Evolutionary conservation across 768 basidiomycete species (phyloP).

Genomic region (Boletus fagicola): DNA sequence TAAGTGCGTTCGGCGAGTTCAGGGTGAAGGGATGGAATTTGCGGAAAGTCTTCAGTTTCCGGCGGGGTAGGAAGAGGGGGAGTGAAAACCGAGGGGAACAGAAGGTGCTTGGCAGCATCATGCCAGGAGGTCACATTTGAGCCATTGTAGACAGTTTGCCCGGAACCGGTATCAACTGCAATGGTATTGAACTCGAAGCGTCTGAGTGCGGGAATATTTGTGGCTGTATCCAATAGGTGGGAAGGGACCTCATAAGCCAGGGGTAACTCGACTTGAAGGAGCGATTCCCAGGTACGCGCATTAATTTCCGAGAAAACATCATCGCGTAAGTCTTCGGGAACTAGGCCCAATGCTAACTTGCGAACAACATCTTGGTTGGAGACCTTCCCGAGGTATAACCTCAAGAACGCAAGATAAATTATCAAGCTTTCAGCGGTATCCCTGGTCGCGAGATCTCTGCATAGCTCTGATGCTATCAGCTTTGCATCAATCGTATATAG

Average conservation of each 20-base stretch:
- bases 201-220: constrained; percentile 41
- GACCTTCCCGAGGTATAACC: constrained; percentile 73
- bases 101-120: constrained; percentile 80
- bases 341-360: constrained; percentile 47
- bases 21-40: constrained; percentile 75
- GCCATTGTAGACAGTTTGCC: constrained; percentile 58
- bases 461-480: constrained; percentile 40
- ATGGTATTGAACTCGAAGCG: constrained; percentile 74
- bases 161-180: constrained; percentile 57
- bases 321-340: constrained; percentile 47
- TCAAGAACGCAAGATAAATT: constrained; percentile 77
- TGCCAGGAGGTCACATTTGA: constrained; percentile 72
- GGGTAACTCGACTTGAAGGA: constrained; percentile 55
- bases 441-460: constrained; percentile 31
- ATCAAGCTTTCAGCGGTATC: constrained; percentile 55
- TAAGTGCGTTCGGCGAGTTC: constrained; percentile 87
- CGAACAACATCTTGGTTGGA: constrained; percentile 53
- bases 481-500: constrained; percentile 62
- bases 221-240: constrained; percentile 21
- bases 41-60: constrained; percentile 44
- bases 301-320: constrained; percentile 48
- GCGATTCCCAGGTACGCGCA: constrained; percentile 60
- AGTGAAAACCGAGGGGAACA: constrained; percentile 82
- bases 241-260: constrained; percentile 15
- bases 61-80: constrained; percentile 40